Conservation (phyloP, 129 eudicot species). For the Ambrosia trifida region DNA sequence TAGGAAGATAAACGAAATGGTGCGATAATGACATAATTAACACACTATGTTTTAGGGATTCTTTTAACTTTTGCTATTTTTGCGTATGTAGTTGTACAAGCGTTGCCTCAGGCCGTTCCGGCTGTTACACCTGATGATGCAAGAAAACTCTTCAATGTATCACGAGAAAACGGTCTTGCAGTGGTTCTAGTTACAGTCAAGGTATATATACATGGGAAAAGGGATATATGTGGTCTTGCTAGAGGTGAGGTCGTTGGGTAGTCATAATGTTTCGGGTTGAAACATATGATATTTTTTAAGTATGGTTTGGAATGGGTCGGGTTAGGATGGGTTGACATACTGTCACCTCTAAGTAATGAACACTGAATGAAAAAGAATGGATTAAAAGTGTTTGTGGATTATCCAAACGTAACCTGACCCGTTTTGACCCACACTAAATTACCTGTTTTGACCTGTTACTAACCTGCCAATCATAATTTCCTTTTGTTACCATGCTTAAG, state of each 20-base stretch:
- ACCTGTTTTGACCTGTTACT: not conserved
- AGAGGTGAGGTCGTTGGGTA: not conserved
- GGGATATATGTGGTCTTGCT: not conserved
- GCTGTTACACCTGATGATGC: constrained; percentile 55
- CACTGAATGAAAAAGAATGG: not conserved
- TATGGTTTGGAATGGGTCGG: not conserved
- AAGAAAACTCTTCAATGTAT: constrained; percentile 34
- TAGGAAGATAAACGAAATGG: constrained; percentile 1
- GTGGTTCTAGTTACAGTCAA: constrained; percentile 54
- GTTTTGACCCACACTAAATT: not conserved
- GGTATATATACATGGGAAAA: constrained; percentile 29
- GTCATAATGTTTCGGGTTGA: not conserved
- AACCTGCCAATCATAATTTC: not conserved
- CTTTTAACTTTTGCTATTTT: constrained; percentile 12
- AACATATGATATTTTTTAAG: not conserved
- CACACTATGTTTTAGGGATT: not conserved
- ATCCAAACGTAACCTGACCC: not conserved
- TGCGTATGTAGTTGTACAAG: constrained; percentile 40
- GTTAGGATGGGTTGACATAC: not conserved
- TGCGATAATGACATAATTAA: not conserved
- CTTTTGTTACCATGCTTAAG: not conserved
- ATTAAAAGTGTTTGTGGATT: not conserved
- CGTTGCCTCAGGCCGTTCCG: constrained; percentile 56
- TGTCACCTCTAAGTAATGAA: not conserved
- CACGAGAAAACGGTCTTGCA: constrained; percentile 47